Percentiles rank a stretch among this genome's conserved stretches.
These are phyloP conservation scores for Vaccinium myrtillus DNA, from an alignment of 148 eudicot species.

Conservation along the genomic window DNA sequence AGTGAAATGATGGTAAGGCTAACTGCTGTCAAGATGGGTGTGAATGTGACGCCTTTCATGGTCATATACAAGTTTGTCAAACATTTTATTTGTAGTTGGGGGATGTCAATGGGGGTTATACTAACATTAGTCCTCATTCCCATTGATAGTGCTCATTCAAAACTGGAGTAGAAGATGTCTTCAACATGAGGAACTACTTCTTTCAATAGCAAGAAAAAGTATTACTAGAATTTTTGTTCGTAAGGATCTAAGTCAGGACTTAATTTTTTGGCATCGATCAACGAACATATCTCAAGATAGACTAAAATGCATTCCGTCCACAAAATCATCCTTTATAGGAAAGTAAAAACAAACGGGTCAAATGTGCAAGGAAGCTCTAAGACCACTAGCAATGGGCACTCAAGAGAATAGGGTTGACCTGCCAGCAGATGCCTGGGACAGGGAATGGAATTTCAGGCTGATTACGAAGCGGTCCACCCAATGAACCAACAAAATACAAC, in stretches of 20 bases:
- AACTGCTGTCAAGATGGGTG: background rate
- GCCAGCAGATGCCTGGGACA: too few species aligned
- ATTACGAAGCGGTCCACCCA: background rate
- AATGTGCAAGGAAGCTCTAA: background rate
- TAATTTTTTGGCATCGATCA: background rate
- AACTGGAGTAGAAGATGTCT: slow-evolving; percentile 8
- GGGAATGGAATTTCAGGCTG: background rate
- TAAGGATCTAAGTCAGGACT: background rate
- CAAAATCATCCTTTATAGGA: background rate
- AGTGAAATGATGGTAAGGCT: background rate
- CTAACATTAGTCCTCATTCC: background rate
- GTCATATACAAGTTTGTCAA: background rate
- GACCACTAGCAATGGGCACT: background rate
- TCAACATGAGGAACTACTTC: background rate
- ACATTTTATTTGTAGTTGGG: background rate
- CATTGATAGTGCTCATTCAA: background rate
- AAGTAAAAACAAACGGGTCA: background rate
- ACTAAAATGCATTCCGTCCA: background rate
- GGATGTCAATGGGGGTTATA: background rate
- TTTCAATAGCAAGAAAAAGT: background rate
- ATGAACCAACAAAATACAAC: background rate
- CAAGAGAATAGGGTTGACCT: background rate
- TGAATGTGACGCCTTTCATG: background rate
- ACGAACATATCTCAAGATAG: background rate
- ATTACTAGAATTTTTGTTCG: background rate